Base-by-base conservation (phyloP, 805 yeast genomes). In the Metschnikowia reukaufii region DNA sequence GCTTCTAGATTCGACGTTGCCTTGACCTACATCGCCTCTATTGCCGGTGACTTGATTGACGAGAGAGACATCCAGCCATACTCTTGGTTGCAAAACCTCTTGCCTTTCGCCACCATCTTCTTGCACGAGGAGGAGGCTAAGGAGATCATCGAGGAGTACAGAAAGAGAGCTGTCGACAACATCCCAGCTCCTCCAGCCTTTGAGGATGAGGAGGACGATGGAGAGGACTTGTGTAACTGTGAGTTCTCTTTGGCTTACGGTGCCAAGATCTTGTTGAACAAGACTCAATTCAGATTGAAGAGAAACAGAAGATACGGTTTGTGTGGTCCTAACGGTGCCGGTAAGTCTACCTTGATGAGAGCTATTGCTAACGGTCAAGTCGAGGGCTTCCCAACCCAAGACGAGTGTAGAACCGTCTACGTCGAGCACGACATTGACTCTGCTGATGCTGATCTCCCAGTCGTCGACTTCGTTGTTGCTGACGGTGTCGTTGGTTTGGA, bases 161-260 rank as follows among this genome's bases (percentile, higher is more conserved):
- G 98, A 83, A 86, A 84, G 83, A 78, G 85, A 78, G 92, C 98
- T 61, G 86, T 94, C 70, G 96, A 90, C 80, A 94, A 94, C 91
- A 92, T 94, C 66, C 99, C 99, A 68, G 86, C 82, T 66, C 94
- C 95, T 67, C 96, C 97, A 68, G 76, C 83, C 67, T 90, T 90
- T 76, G 98, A 92, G 78, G 97, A 91, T 67, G 92, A 86, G 76
- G 94, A 86, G 70, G 97, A 90, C 70, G 98, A 94, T 72, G 99
- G 98, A 80, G 98, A 94, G 82, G 98, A 94, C 73, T 83, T 94
- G 70, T 94, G 99, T 86, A 94, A 94, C 96, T 92, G 98, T 87
- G 99, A 94, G 85, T 94, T 94, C 91, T 94, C 99, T 53, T 83
- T 94, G 68, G 99, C 99, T 75, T 94, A 94, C 78, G 99, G 99